A percentile compares a stretch with the other conserved stretches of the same genome.
Conservation (phyloP, 148 eudicot genomes). For the Beta vulgaris region DNA sequence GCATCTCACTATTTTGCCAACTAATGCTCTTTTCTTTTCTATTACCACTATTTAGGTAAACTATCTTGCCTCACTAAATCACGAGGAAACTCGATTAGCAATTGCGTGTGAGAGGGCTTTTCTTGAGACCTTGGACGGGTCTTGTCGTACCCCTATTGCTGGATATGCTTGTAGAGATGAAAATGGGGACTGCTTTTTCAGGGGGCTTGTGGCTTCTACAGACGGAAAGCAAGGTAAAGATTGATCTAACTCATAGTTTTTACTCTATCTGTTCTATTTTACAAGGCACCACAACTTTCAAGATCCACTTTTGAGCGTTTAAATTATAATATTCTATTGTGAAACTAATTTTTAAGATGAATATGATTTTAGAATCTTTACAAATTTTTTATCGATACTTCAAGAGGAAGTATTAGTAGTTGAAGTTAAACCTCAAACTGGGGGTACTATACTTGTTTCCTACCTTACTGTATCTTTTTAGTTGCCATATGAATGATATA, state of each 20-base stretch:
- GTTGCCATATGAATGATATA: too few species aligned
- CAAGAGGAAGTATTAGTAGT: too few species aligned
- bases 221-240: constrained; percentile 75
- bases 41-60: constrained; percentile 42
- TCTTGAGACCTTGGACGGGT: constrained; percentile 71
- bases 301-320: too few species aligned
- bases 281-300: too few species aligned
- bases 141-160: constrained; percentile 96
- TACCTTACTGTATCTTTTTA: background rate
- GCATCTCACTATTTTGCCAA: background rate
- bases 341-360: too few species aligned
- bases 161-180: constrained; percentile 74
- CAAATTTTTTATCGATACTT: too few species aligned
- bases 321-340: too few species aligned
- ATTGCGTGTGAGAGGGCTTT: constrained; percentile 88
- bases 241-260: background rate
- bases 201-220: constrained; percentile 85
- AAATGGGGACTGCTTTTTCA: constrained; percentile 76
- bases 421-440: too few species aligned
- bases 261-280: too few species aligned
- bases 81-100: constrained; percentile 95
- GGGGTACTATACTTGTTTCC: background rate
- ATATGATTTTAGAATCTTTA: too few species aligned
- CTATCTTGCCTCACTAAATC: constrained; percentile 71
- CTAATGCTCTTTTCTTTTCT: background rate